Percentiles rank a stretch among this genome's conserved stretches.
phyloP scores from a whole-genome alignment of 140 eudicot genomes.

The Anethum foeniculum region DNA sequence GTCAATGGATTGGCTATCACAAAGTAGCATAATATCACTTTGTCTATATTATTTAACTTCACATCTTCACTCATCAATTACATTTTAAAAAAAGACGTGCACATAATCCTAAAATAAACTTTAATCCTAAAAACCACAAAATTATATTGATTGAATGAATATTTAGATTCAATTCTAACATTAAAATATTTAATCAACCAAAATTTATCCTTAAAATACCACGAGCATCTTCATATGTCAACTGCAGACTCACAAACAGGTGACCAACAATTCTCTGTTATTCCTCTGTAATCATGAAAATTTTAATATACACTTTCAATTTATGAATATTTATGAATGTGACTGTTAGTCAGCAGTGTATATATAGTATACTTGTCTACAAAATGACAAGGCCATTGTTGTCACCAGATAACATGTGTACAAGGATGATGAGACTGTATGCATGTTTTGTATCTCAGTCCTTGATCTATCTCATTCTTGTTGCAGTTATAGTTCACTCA shows the following conservation, averaged over 20 bases:
- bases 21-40: no score
- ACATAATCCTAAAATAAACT: no score
- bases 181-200: no score
- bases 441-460: conserved; percentile 11
- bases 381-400: not conserved
- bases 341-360: not conserved
- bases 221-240: not conserved
- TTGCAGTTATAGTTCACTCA: conserved; percentile 16
- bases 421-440: conserved; percentile 15
- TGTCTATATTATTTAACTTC: not conserved
- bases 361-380: not conserved
- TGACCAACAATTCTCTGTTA: not conserved
- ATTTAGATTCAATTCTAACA: no score
- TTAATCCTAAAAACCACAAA: no score
- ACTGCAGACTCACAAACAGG: not conserved
- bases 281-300: not conserved
- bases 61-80: no score
- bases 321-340: not conserved
- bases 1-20: no score
- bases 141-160: no score
- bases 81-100: no score
- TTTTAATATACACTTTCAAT: not conserved
- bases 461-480: conserved; percentile 17
- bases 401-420: not conserved
- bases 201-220: no score